A percentile compares a stretch with the other conserved stretches of the same genome.
Evolutionary conservation across 129 eudicot species (phyloP).

Genomic region (Gnaphalium uliginosum): DNA sequence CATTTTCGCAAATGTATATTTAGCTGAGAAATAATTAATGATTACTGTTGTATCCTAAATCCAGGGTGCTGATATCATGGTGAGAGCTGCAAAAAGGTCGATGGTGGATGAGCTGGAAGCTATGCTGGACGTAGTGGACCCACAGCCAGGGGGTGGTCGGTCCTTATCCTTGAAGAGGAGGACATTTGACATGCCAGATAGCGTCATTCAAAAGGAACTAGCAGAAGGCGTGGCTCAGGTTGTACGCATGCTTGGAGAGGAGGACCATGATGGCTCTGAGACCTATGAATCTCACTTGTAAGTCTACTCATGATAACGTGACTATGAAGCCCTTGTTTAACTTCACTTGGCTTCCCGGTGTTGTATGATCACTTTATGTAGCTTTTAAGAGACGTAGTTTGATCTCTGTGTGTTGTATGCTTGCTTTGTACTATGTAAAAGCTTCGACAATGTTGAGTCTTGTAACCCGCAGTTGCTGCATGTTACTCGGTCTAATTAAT

Average conservation of each 20-base stretch:
- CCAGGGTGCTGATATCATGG: constrained; percentile 90
- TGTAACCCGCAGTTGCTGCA: constrained; percentile 18
- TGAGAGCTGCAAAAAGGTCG: constrained; percentile 87
- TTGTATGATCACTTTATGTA: constrained; percentile 21
- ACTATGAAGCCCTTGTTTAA: constrained; percentile 5
- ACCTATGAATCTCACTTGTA: constrained; percentile 38
- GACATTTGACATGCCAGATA: constrained; percentile 92
- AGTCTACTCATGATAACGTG: constrained; percentile 13
- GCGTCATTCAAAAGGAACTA: constrained; percentile 73
- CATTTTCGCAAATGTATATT: constrained; percentile 42
- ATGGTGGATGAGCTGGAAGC: constrained; percentile 99
- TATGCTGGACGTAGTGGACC: constrained; percentile 97
- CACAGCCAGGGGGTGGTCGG: constrained; percentile 54
- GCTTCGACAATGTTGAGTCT: not conserved
- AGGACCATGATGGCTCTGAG: constrained; percentile 24
- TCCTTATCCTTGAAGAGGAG: constrained; percentile 67
- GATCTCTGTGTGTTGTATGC: constrained; percentile 16
- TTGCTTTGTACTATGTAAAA: constrained; percentile 16
- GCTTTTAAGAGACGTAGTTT: constrained; percentile 20
- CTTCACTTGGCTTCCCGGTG: not conserved
- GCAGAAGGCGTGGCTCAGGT: constrained; percentile 92
- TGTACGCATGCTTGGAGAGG: constrained; percentile 59
- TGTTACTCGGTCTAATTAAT: not conserved
- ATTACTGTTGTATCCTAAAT: constrained; percentile 2
- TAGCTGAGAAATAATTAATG: not conserved